A percentile compares a stretch with the other conserved stretches of the same genome.
Evolutionary conservation across 2,329 filamentous ascomycete genomes (phyloP).

Genomic region (Xylaria sp.): DNA sequence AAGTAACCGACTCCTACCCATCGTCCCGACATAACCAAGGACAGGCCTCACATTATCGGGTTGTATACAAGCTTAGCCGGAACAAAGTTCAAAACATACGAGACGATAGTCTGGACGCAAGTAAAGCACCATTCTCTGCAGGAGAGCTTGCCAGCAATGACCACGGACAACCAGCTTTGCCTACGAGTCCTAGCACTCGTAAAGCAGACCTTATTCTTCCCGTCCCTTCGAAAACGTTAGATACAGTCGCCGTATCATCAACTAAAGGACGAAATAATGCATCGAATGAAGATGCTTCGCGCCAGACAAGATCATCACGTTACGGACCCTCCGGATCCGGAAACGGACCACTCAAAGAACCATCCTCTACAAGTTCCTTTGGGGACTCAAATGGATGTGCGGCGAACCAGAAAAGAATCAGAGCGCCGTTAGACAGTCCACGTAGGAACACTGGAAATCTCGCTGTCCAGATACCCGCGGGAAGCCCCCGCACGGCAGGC

Average conservation of each 20-base stretch:
- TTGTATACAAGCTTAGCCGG: constrained; percentile 65
- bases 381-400: constrained; percentile 41
- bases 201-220: constrained; percentile 30
- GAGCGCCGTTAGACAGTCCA: constrained; percentile 44
- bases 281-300: constrained; percentile 3
- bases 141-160: constrained; percentile 36
- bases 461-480: constrained; percentile 27
- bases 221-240: constrained; percentile 36
- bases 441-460: constrained; percentile 32
- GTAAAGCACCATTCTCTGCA: constrained; percentile 33
- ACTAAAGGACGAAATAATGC: constrained; percentile 19
- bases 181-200: constrained; percentile 1
- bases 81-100: constrained; percentile 54
- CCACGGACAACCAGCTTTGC: constrained; percentile 13
- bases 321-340: constrained; percentile 22
- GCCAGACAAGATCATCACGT: constrained; percentile 24
- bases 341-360: constrained; percentile 31
- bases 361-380: constrained; percentile 31
- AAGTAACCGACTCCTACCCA: constrained; percentile 38
- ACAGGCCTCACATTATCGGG: constrained; percentile 52
- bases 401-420: constrained; percentile 55
- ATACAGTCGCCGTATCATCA: constrained; percentile 30
- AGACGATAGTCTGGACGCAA: constrained; percentile 41
- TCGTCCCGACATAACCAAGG: constrained; percentile 32
- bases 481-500: constrained; percentile 35